Conservation (phyloP, 805 yeast species). For the Wickerhamiella qilinensis region DNA sequence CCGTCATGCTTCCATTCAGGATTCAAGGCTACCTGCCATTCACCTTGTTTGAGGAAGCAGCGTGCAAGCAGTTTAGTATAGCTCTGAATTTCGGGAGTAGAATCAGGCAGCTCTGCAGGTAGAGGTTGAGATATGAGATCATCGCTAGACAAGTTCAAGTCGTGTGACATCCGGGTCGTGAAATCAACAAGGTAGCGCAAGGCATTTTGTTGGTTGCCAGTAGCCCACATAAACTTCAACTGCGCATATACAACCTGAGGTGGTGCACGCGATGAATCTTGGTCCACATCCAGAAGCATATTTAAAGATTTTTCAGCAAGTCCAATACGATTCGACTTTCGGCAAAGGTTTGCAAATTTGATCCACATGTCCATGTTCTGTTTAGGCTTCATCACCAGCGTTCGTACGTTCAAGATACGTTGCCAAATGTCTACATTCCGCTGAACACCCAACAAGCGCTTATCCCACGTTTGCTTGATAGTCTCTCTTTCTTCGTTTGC, state of each 20-base stretch:
- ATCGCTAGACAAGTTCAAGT: constrained; percentile 71
- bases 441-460: constrained; percentile 83
- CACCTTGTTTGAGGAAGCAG: constrained; percentile 94
- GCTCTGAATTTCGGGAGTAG: constrained; percentile 54
- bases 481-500: constrained; percentile 55
- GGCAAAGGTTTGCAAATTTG: constrained; percentile 87
- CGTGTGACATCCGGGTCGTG: constrained; percentile 79
- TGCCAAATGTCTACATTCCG: constrained; percentile 99
- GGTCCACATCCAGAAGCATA: constrained; percentile 29
- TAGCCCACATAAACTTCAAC: constrained; percentile 91
- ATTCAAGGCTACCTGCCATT: constrained; percentile 83
- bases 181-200: constrained; percentile 73
- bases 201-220: constrained; percentile 78
- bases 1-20: constrained; percentile 61
- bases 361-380: constrained; percentile 98
- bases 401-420: constrained; percentile 80
- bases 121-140: constrained; percentile 76
- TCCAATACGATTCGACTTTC: constrained; percentile 84
- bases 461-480: constrained; percentile 87
- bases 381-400: constrained; percentile 83
- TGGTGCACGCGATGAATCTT: constrained; percentile 54
- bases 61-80: constrained; percentile 78
- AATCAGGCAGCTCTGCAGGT: constrained; percentile 55
- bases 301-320: constrained; percentile 85
- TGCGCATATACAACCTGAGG: constrained; percentile 97